Conservation (phyloP, 108 stramenopile species). For the Pseudonitzschia delicatissima region DNA sequence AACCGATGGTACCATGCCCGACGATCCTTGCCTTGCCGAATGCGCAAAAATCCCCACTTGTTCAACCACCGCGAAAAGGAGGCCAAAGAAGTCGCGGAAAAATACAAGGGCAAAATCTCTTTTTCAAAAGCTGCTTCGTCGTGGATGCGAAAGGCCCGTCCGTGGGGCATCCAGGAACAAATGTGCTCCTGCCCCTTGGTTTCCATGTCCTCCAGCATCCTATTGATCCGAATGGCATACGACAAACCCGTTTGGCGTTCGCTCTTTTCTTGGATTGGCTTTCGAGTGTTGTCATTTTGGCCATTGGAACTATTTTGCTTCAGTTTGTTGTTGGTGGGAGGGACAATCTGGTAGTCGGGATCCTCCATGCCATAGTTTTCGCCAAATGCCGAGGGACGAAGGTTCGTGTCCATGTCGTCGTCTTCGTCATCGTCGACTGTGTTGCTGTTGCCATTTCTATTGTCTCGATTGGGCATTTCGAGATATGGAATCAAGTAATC, state of each 20-base stretch:
- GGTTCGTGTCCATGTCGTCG: not conserved
- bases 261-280: not conserved
- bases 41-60: conserved; percentile 67
- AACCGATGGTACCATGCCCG: conserved; percentile 42
- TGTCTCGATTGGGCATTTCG: not conserved
- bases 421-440: not conserved
- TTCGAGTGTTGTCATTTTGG: no score
- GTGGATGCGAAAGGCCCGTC: conserved; percentile 72
- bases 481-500: not conserved
- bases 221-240: conserved; percentile 51
- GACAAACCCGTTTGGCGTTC: not conserved
- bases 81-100: conserved; percentile 27
- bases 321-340: no score
- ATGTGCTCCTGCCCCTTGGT: conserved; percentile 47
- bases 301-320: no score
- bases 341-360: not conserved
- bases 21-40: conserved; percentile 41
- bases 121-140: conserved; percentile 56
- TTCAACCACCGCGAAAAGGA: conserved; percentile 52
- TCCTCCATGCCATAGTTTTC: not conserved
- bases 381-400: not conserved
- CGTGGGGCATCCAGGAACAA: conserved; percentile 68
- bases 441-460: not conserved
- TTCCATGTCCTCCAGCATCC: conserved; percentile 61
- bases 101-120: conserved; percentile 42